A percentile compares a stretch with the other conserved stretches of the same genome.
Conservation (phyloP, 768 basidiomycete genomes). For the Suillus plorans region DNA sequence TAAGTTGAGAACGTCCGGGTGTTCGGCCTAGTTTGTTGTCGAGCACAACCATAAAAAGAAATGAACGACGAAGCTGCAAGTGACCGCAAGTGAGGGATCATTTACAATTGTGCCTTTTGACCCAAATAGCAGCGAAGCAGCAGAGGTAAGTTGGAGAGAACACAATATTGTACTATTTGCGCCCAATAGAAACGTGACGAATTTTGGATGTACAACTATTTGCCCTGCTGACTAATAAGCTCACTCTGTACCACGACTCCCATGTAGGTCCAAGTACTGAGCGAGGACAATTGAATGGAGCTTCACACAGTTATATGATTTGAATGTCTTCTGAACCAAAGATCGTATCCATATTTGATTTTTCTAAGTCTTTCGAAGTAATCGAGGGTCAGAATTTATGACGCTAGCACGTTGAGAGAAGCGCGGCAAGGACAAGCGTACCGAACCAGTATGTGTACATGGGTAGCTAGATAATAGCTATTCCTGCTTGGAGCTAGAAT, state of each 20-base stretch:
- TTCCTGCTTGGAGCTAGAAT: not conserved
- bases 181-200: not conserved
- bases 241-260: too few relatives aligned
- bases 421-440: not conserved
- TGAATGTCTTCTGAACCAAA: not conserved
- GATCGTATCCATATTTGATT: not conserved
- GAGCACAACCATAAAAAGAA: slow-evolving; percentile 57
- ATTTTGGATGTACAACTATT: slow-evolving; percentile 6
- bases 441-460: not conserved
- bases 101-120: slow-evolving; percentile 24
- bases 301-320: too few relatives aligned
- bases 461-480: not conserved
- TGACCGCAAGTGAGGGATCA: slow-evolving; percentile 52
- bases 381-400: not conserved
- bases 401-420: not conserved
- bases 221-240: slow-evolving; percentile 4
- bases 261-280: too few relatives aligned
- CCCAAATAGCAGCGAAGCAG: slow-evolving; percentile 8
- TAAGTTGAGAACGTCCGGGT: slow-evolving; percentile 41
- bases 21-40: slow-evolving; percentile 28
- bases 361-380: not conserved
- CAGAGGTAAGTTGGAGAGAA: not conserved
- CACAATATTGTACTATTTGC: not conserved
- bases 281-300: too few relatives aligned
- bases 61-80: slow-evolving; percentile 52